Conservation (phyloP, 495 filamentous ascomycete species). For the Hypoxylon crocopeplum region DNA sequence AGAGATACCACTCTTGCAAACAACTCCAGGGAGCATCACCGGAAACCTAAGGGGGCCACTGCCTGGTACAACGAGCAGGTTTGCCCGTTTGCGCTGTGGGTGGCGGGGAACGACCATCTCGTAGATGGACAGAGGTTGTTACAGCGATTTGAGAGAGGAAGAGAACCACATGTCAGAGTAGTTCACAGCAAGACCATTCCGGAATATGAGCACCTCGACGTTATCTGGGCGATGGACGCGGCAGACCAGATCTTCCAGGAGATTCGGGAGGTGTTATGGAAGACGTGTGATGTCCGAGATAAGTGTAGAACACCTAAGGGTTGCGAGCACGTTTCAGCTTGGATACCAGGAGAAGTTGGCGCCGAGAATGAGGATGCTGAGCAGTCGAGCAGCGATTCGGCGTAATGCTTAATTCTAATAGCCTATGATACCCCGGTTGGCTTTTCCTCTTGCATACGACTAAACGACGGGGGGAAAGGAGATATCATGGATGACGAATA, state of each 20-base stretch:
- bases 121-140: slow-evolving; percentile 84
- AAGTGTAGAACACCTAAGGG: slow-evolving; percentile 68
- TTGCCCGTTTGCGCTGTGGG: slow-evolving; percentile 90
- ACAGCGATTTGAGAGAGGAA: slow-evolving; percentile 72
- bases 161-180: slow-evolving; percentile 81
- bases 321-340: slow-evolving; percentile 59
- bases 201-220: slow-evolving; percentile 94
- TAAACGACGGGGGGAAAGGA: background rate
- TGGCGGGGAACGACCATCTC: slow-evolving; percentile 79
- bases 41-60: slow-evolving; percentile 49
- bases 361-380: slow-evolving; percentile 21
- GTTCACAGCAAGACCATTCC: slow-evolving; percentile 85
- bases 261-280: slow-evolving; percentile 84
- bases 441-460: background rate
- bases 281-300: slow-evolving; percentile 62
- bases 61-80: slow-evolving; percentile 85
- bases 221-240: slow-evolving; percentile 93
- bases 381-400: slow-evolving; percentile 44
- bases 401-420: slow-evolving; percentile 15
- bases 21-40: slow-evolving; percentile 22
- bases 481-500: slow-evolving; percentile 8
- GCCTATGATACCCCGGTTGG: slow-evolving; percentile 32
- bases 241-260: slow-evolving; percentile 85
- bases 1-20: background rate
- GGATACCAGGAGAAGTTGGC: slow-evolving; percentile 33